Evolutionary conservation across 2,329 filamentous ascomycete genomes (phyloP).

Genomic region (Botrytis fabae): DNA sequence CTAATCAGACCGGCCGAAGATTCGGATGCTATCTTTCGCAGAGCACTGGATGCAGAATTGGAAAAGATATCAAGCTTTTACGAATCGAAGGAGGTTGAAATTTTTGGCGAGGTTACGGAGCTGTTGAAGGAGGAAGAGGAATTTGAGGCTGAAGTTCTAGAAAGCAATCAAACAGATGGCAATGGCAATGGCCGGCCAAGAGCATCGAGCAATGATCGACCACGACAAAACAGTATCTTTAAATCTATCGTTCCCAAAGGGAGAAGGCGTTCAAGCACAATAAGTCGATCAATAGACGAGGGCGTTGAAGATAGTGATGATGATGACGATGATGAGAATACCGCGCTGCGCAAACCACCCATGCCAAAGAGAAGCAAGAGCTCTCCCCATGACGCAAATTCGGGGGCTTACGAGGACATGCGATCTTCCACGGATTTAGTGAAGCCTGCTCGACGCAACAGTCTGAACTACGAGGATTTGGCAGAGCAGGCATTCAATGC

Average conservation of each 20-base stretch:
- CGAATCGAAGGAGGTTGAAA: slow-evolving; percentile 81
- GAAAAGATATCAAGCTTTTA: slow-evolving; percentile 96
- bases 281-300: slow-evolving; percentile 53
- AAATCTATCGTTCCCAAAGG: slow-evolving; percentile 48
- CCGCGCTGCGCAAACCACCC: slow-evolving; percentile 43
- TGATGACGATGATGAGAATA: slow-evolving; percentile 64
- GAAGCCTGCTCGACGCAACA: slow-evolving; percentile 59
- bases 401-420: slow-evolving; percentile 51
- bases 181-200: slow-evolving; percentile 44
- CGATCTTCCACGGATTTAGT: slow-evolving; percentile 62
- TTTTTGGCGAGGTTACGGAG: slow-evolving; percentile 76
- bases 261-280: slow-evolving; percentile 46
- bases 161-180: slow-evolving; percentile 40
- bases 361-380: slow-evolving; percentile 42
- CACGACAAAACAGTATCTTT: slow-evolving; percentile 52
- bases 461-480: slow-evolving; percentile 72
- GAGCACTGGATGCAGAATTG: slow-evolving; percentile 81
- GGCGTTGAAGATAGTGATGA: slow-evolving; percentile 67
- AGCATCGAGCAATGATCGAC: slow-evolving; percentile 46
- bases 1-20: slow-evolving; percentile 69
- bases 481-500: slow-evolving; percentile 71
- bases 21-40: slow-evolving; percentile 78
- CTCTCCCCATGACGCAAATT: slow-evolving; percentile 31
- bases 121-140: slow-evolving; percentile 75
- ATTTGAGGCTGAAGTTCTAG: slow-evolving; percentile 48